A percentile compares a stretch with the other conserved stretches of the same genome.
Conservation (phyloP, 2,329 filamentous ascomycete species). For the Colletotrichum plurivorum region DNA sequence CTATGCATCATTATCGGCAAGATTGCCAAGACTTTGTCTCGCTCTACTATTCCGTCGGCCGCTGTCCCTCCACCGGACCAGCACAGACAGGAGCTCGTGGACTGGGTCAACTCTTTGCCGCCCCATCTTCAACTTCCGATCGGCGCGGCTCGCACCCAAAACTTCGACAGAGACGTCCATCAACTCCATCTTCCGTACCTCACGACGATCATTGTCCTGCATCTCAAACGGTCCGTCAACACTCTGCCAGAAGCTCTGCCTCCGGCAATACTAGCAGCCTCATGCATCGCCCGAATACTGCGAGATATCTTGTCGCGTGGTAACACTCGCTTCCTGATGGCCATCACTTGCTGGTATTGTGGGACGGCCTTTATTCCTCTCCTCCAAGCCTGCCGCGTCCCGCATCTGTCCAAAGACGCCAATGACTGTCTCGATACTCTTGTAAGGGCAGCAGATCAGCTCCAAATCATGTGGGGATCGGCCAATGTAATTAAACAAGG, state of each 20-base stretch:
- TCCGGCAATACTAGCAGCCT: conserved; percentile 54
- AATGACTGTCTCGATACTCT: conserved; percentile 52
- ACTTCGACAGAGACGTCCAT: conserved; percentile 57
- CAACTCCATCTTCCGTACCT: conserved; percentile 59
- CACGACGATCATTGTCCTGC: conserved; percentile 57
- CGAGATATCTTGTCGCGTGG: conserved; percentile 55
- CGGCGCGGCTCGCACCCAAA: conserved; percentile 44
- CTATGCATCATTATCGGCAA: conserved; percentile 57
- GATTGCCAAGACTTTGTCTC: conserved; percentile 54
- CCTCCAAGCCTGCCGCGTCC: conserved; percentile 54
- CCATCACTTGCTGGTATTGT: conserved; percentile 60
- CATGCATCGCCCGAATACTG: conserved; percentile 55
- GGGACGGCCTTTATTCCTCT: conserved; percentile 57
- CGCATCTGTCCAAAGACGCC: conserved; percentile 47
- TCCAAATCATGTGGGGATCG: conserved; percentile 53
- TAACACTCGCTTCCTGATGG: conserved; percentile 56
- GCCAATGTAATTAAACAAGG: conserved; percentile 52
- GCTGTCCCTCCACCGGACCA: conserved; percentile 45
- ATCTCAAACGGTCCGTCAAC: conserved; percentile 52
- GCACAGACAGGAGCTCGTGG: conserved; percentile 49
- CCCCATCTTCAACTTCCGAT: conserved; percentile 51
- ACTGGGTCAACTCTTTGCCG: conserved; percentile 53
- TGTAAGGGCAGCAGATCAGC: conserved; percentile 49
- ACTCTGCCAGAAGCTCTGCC: conserved; percentile 54
- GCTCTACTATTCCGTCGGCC: conserved; percentile 36